Evolutionary conservation across 805 yeast species (phyloP).

Genomic region (Zygoascus biomembranicola): DNA sequence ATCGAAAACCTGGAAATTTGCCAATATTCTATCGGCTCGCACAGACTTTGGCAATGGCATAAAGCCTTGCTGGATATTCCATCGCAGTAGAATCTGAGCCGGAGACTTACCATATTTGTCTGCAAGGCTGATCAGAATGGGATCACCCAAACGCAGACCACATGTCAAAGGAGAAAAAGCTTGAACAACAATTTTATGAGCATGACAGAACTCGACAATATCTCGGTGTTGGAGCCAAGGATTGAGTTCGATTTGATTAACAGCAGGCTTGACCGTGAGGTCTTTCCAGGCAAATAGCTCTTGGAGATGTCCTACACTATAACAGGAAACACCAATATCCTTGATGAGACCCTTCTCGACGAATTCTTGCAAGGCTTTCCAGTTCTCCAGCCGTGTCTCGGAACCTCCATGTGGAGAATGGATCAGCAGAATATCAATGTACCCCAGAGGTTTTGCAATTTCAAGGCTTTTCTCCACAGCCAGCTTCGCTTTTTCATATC

Average conservation of each 20-base stretch:
- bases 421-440: constrained; percentile 64
- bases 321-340: constrained; percentile 58
- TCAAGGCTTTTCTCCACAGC: constrained; percentile 55
- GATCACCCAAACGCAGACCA: constrained; percentile 52
- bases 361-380: constrained; percentile 39
- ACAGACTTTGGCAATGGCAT: constrained; percentile 73
- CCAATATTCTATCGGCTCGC: constrained; percentile 45
- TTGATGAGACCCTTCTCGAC: constrained; percentile 42
- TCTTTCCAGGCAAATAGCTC: constrained; percentile 43
- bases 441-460: constrained; percentile 37
- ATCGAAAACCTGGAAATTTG: constrained; percentile 46
- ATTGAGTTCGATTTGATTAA: constrained; percentile 75
- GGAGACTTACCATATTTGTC: constrained; percentile 42
- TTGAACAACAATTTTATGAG: constrained; percentile 51
- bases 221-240: constrained; percentile 72
- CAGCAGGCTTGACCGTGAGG: constrained; percentile 51
- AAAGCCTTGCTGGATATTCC: constrained; percentile 42
- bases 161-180: constrained; percentile 76
- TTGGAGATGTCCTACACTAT: constrained; percentile 46
- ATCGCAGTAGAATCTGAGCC: constrained; percentile 45
- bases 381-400: constrained; percentile 15
- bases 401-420: constrained; percentile 38
- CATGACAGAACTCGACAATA: constrained; percentile 51
- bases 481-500: constrained; percentile 43
- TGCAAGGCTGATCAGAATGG: constrained; percentile 46